Base-by-base conservation (phyloP, 768 basidiomycete genomes). In the Amanita muscaria region DNA sequence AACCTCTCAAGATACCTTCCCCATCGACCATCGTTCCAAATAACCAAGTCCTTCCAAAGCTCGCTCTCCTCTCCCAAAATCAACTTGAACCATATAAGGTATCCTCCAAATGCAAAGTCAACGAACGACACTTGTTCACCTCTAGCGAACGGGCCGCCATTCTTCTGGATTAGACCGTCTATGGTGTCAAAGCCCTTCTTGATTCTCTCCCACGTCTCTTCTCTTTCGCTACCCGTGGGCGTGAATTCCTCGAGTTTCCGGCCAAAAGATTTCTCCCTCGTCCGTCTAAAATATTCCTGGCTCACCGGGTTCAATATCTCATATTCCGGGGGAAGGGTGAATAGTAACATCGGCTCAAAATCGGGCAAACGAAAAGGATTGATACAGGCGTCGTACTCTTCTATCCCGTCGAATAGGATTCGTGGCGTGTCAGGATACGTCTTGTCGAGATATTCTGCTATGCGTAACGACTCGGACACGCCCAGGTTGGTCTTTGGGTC, bases 381-480 rank as follows among this genome's bases (percentile, higher is more conserved):
- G 23, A 40, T 39, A 18, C 32, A 19, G 24, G 36, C 7, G 5
- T 33, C 16, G 18, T 39, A 39, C 10, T 19, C 48, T n/a, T 34
- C 49, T 8, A 44, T 39, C 10, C 45, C 53, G 4, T 41, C 42
- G 0, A 67, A 66, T 11, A 71, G 50, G 11, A 72, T 40, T 22
- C 32, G 46, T 2, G 60, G 66, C 0, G 62, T 61, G 32, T 64
- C 60, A 0, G 74, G 72, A 55, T 74, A 77, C 2, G 62, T 59
- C 6, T 62, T 51, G 45, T 77, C 76, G 25, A 77, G 60, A 52
- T 79, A 75, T 9, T 60, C 49, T 0, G 69, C 72, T 49, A 78
- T 76, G 22, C 46, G 53, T 19, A 55, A 38, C 0, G 73, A 74
- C 21, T 77, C 70, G 10, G 62, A 44, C 15, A 75, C 42, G 19